Evolutionary conservation across 2,329 filamentous ascomycete species (phyloP).

Genomic region (Fusarium sp.): DNA sequence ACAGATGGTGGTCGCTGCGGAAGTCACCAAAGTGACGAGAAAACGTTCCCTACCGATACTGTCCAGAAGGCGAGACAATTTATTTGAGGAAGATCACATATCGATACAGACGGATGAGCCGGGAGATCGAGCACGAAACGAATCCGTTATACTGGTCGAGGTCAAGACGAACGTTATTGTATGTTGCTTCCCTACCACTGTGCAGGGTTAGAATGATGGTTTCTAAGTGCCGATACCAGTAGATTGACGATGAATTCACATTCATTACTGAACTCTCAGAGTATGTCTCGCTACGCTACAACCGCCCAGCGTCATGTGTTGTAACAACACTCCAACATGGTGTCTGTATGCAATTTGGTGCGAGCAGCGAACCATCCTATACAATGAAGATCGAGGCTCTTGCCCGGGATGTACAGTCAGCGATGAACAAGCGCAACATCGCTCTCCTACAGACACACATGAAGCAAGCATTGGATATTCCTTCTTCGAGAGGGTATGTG

Average conservation of each 20-base stretch:
- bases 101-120: conserved; percentile 45
- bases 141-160: conserved; percentile 71
- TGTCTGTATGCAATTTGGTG: conserved; percentile 79
- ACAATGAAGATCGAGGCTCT: conserved; percentile 80
- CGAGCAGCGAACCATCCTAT: conserved; percentile 84
- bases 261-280: conserved; percentile 81
- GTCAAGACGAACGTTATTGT: conserved; percentile 53
- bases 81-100: conserved; percentile 63
- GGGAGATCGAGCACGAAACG: conserved; percentile 63
- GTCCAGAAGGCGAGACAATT: conserved; percentile 47
- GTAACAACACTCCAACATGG: conserved; percentile 83
- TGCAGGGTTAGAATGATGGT: not conserved
- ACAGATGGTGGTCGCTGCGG: conserved; percentile 24
- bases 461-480: conserved; percentile 76
- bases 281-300: conserved; percentile 80
- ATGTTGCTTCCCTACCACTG: conserved; percentile 17
- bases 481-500: conserved; percentile 76
- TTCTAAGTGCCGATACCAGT: conserved; percentile 7
- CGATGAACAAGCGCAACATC: conserved; percentile 85
- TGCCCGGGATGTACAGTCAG: conserved; percentile 75
- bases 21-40: conserved; percentile 29
- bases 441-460: conserved; percentile 82
- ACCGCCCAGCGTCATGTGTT: conserved; percentile 79
- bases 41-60: conserved; percentile 42
- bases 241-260: conserved; percentile 82